These are phyloP conservation scores for Geotrichum phurueaensis DNA, from an alignment of 1,139 yeast genomes.

Conservation along the genomic window DNA sequence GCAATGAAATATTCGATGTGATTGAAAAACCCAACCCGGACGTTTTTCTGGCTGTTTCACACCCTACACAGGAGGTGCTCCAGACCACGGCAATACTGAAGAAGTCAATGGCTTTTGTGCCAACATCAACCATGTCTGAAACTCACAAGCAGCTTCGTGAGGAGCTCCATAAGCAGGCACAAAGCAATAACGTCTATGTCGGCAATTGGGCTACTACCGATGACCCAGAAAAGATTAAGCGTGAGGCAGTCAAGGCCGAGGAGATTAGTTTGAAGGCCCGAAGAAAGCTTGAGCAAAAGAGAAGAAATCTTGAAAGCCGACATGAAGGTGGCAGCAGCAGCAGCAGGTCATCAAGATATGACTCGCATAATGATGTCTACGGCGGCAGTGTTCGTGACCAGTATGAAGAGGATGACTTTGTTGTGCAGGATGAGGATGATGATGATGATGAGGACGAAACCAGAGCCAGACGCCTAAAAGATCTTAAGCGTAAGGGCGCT, in stretches of 20 bases:
- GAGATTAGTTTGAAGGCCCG: slow-evolving; percentile 40
- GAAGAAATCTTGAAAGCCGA: slow-evolving; percentile 62
- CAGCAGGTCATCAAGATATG: slow-evolving; percentile 31
- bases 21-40: slow-evolving; percentile 58
- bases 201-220: slow-evolving; percentile 71
- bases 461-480: slow-evolving; percentile 58
- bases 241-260: slow-evolving; percentile 75
- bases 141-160: slow-evolving; percentile 77
- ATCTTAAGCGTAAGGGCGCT: slow-evolving; percentile 54
- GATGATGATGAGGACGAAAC: slow-evolving; percentile 47
- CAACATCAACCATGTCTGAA: slow-evolving; percentile 77
- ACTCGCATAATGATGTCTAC: slow-evolving; percentile 30
- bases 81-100: slow-evolving; percentile 43
- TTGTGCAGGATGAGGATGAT: slow-evolving; percentile 43
- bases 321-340: slow-evolving; percentile 38
- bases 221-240: slow-evolving; percentile 83
- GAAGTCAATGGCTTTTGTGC: slow-evolving; percentile 68
- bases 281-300: slow-evolving; percentile 48
- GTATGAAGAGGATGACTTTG: slow-evolving; percentile 50
- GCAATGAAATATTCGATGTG: slow-evolving; percentile 81
- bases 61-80: slow-evolving; percentile 65
- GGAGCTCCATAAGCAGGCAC: slow-evolving; percentile 66
- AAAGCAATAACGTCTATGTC: slow-evolving; percentile 45
- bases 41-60: slow-evolving; percentile 65
- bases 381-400: slow-evolving; percentile 38